Percentiles rank a stretch among this genome's conserved stretches.
These are phyloP conservation scores for Leishmania martiniquensis DNA, from an alignment of 208 protist species.

Conservation along the genomic window DNA sequence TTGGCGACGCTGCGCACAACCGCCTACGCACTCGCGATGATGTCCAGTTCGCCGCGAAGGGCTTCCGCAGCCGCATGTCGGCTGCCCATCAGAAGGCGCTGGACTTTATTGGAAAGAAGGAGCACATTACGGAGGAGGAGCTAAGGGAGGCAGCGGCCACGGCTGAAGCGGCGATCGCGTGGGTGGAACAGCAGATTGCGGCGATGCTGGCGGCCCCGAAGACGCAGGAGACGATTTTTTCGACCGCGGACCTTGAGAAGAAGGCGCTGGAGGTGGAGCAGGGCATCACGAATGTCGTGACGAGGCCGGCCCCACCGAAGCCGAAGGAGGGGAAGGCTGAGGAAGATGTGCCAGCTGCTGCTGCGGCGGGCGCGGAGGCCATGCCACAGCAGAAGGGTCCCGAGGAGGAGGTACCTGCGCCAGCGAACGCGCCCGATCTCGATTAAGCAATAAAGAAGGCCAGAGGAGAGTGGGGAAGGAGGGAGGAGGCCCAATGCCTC, in stretches of 20 bases:
- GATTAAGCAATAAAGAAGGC: constrained; percentile 31
- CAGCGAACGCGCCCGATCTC: constrained; percentile 26
- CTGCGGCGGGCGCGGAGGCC: constrained; percentile 14
- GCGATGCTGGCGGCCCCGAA: constrained; percentile 51
- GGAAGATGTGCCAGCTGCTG: constrained; percentile 32
- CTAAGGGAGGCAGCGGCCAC: constrained; percentile 52
- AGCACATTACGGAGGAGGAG: constrained; percentile 85
- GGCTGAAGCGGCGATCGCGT: constrained; percentile 60
- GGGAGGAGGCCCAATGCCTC: background rate
- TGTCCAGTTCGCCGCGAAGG: constrained; percentile 54
- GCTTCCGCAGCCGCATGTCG: constrained; percentile 45
- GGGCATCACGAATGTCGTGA: constrained; percentile 48
- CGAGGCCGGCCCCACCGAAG: constrained; percentile 49
- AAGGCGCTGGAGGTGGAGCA: constrained; percentile 42
- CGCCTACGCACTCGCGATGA: constrained; percentile 71
- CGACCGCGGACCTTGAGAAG: constrained; percentile 35
- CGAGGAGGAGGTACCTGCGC: constrained; percentile 34
- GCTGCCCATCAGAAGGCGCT: constrained; percentile 48
- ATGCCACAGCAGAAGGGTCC: constrained; percentile 6
- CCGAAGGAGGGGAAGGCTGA: constrained; percentile 46
- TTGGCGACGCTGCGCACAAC: constrained; percentile 75
- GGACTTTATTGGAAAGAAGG: constrained; percentile 61
- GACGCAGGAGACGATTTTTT: constrained; percentile 46
- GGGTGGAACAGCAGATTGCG: constrained; percentile 53
- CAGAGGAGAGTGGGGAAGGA: background rate